A percentile compares a stretch with the other conserved stretches of the same genome.
phyloP scores from a whole-genome alignment of 768 basidiomycete species.

The Pulveroboletus frians region DNA sequence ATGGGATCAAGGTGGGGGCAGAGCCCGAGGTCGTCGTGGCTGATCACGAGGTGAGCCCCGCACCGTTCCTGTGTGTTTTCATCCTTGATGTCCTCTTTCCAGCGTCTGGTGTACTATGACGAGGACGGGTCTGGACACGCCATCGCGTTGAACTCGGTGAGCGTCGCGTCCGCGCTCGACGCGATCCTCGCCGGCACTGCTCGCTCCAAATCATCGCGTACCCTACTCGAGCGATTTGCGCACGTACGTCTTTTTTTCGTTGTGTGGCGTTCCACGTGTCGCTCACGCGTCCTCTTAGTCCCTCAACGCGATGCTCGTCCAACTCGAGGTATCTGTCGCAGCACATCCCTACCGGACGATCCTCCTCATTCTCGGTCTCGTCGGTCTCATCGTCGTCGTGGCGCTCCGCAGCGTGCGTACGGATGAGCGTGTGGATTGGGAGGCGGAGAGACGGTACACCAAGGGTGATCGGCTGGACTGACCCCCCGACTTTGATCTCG shows the following conservation, averaged over 20 bases:
- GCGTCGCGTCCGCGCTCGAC: conserved; percentile 68
- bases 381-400: neutral
- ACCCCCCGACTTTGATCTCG: neutral
- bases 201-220: conserved; percentile 61
- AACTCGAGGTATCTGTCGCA: conserved; percentile 5
- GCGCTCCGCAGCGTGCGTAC: conserved; percentile 11
- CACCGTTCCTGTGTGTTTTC: too few species aligned
- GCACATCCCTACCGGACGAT: conserved; percentile 21
- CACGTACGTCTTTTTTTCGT: conserved; percentile 39
- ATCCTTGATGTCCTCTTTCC: neutral
- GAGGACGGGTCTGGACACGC: conserved; percentile 48
- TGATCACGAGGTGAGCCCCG: conserved; percentile 50
- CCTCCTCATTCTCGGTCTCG: conserved; percentile 5
- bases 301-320: conserved; percentile 12
- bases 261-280: too few species aligned
- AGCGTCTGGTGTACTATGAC: conserved; percentile 78
- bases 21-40: conserved; percentile 58
- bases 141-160: conserved; percentile 51
- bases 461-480: conserved; percentile 24
- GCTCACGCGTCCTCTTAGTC: conserved; percentile 1
- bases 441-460: conserved; percentile 11
- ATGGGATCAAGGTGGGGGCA: conserved; percentile 48
- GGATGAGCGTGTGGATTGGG: conserved; percentile 16
- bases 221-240: conserved; percentile 58
- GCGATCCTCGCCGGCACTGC: conserved; percentile 51